Base-by-base conservation (phyloP, 768 basidiomycete genomes). In the Phallus indusiatus region DNA sequence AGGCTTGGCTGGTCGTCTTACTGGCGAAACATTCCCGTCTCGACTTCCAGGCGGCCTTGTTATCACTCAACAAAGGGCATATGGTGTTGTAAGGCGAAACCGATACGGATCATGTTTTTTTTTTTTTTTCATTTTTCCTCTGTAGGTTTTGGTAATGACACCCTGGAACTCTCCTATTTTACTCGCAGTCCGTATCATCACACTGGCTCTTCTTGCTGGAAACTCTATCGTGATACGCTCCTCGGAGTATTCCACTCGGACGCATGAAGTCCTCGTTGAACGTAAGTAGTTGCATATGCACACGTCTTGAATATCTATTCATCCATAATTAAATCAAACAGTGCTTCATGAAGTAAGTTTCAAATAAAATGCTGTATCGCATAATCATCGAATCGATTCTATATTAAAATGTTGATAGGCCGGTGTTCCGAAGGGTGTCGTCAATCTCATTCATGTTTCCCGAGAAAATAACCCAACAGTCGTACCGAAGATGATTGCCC, bases 391-490 rank as follows among this genome's bases (percentile, higher is more conserved):
- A 20, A 12, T 18, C 14, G 20, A 14, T 22, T 7, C n/a, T 17
- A 11, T 60, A 10, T 24, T n/a, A 17, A 6, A 8, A 28, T 2
- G 5, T 8, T 5, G 14, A n/a, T 35, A 77, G 66, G 84, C 84
- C 0, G 84, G 85, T 0, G 67, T 88, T 1, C 85, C 85, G 5
- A 67, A 71, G n/a, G 83, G 83, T 5, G 83, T 82, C 7, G 64
- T 86, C 5, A 83, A 85, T 62, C 78, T 76, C 64, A 63, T 85
- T 16, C 75, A 78, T 6, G 74, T 77, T 62, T 74, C 78, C 5
- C 65, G 69, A 11, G 74, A 78, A 42, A 71, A 69, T 51, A 71
- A 78, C 0, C 79, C 82, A 1, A 62, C 65, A 0, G 64, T 78
- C 37, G 76, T 76, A 0, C 71, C 79, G 0, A 74, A 81, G 64